Conservation (phyloP, 2,329 filamentous ascomycete species). For the Sclerotinia sclerotiorum region DNA sequence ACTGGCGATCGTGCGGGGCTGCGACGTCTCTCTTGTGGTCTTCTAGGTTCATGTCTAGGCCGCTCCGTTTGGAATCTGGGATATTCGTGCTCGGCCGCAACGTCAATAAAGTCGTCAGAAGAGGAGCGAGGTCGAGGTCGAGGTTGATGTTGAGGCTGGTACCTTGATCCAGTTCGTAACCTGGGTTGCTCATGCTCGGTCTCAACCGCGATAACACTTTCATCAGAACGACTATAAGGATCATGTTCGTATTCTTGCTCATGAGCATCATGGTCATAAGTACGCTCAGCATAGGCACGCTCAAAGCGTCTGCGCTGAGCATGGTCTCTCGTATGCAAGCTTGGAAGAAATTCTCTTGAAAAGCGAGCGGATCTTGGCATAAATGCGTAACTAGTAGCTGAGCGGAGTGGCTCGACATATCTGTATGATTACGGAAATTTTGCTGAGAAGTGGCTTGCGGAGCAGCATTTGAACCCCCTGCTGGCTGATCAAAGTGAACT, state of each 20-base stretch:
- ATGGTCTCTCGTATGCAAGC: not conserved
- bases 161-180: not conserved
- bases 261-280: not conserved
- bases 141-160: not conserved
- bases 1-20: not conserved
- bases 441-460: not conserved
- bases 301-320: constrained; percentile 9
- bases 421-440: not conserved
- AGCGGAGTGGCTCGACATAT: constrained; percentile 8
- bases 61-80: not conserved
- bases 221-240: not conserved
- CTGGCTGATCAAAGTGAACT: not conserved
- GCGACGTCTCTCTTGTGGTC: not conserved
- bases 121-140: not conserved
- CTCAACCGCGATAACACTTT: constrained; percentile 5
- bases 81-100: not conserved
- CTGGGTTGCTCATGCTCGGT: not conserved
- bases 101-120: not conserved
- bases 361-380: not conserved
- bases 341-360: constrained; percentile 5
- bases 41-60: not conserved
- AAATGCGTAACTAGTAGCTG: not conserved
- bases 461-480: not conserved
- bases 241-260: not conserved
- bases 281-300: not conserved